Evolutionary conservation across 2,329 filamentous ascomycete genomes (phyloP).

Genomic region (Alternaria sp.): DNA sequence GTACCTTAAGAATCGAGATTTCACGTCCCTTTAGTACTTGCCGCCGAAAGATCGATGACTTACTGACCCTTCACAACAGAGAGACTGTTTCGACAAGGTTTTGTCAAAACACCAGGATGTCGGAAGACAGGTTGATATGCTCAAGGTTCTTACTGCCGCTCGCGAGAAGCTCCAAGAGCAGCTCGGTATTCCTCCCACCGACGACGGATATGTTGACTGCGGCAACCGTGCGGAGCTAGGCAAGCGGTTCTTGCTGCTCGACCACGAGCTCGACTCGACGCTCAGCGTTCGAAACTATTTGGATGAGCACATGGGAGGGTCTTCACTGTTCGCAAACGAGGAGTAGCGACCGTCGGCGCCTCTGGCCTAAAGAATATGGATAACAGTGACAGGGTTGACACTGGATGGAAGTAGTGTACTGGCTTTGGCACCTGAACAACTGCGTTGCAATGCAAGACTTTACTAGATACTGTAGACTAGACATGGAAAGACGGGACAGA

Average conservation of each 20-base stretch:
- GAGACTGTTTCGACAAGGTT: neutral
- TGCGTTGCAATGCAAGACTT: neutral
- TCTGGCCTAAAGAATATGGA: neutral
- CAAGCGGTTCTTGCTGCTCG: neutral
- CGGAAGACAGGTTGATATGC: neutral
- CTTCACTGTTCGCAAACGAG: conserved; percentile 4
- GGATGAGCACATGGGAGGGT: neutral
- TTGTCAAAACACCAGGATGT: neutral
- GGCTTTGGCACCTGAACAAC: neutral
- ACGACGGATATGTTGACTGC: conserved; percentile 3
- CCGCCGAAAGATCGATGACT: neutral
- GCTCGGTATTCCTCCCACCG: neutral
- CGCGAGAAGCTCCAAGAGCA: neutral
- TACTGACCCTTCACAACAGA: neutral
- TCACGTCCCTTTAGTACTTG: neutral
- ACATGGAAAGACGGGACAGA: neutral
- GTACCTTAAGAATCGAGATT: neutral
- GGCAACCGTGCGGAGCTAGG: neutral
- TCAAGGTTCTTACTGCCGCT: neutral
- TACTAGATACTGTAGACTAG: neutral
- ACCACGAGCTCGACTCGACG: conserved; percentile 2
- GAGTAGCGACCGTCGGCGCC: neutral
- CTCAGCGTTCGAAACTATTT: neutral
- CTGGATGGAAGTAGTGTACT: neutral
- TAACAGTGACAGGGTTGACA: neutral